A percentile compares a stretch with the other conserved stretches of the same genome.
Conservation (phyloP, 2,329 filamentous ascomycete species). For the Truncatella angustata region DNA sequence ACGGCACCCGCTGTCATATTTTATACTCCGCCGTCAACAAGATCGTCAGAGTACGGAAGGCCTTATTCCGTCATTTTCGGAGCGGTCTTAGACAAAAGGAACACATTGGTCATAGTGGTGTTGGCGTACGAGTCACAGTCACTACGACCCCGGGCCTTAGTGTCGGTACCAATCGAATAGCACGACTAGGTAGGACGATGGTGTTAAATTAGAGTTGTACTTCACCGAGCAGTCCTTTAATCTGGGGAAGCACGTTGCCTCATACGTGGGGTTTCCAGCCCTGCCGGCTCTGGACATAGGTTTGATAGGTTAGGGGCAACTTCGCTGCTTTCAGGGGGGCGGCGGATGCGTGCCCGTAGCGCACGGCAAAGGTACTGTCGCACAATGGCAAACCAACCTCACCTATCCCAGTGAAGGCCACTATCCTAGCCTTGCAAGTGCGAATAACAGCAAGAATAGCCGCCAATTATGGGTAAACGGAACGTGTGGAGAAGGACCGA, state of each 20-base stretch:
- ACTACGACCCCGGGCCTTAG: too few relatives aligned
- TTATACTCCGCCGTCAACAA: neutral
- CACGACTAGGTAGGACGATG: neutral
- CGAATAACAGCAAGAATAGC: neutral
- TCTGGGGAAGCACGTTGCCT: neutral
- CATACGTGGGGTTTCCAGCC: too few relatives aligned
- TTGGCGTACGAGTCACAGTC: too few relatives aligned
- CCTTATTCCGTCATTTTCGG: neutral
- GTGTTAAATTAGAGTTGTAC: neutral
- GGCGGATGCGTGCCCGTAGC: neutral
- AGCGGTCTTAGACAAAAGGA: neutral
- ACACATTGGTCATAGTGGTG: neutral
- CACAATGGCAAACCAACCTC: neutral
- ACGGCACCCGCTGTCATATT: neutral
- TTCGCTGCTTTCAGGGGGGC: conserved; percentile 5
- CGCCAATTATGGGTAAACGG: neutral
- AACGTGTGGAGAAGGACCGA: neutral
- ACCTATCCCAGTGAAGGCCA: neutral
- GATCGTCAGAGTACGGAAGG: neutral
- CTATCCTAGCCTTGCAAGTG: neutral
- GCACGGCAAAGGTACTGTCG: neutral
- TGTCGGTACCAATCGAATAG: neutral
- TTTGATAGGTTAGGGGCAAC: too few relatives aligned
- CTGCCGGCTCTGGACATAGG: neutral
- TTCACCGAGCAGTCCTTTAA: neutral